Base-by-base conservation (phyloP, 2,329 filamentous ascomycete species). In the Pestalotiopsis sp. region DNA sequence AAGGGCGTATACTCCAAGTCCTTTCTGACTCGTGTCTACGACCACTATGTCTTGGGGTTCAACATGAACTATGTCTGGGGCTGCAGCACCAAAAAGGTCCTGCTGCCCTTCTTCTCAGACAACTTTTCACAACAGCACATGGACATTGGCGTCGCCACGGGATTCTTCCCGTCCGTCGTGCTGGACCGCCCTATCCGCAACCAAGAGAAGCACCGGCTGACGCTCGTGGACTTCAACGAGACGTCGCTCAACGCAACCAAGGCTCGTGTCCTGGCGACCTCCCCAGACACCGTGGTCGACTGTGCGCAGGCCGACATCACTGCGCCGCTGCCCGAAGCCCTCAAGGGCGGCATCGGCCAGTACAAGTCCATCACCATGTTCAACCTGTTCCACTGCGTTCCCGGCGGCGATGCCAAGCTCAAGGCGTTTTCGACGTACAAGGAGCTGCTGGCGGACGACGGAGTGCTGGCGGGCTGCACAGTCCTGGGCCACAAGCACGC, bases 301-400 rank as follows among this genome's bases (percentile, higher is more conserved):
- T 75, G 72, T 14, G 72, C 82, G 20, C 70, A 78, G 38, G 82
- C 80, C 4, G 80, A 85, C 69, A 76, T 80, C 38, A 78, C 76
- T 5, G 69, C 77, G 41, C 76, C 79, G 2, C 72, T 80, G 2
- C 79, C 79, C 0, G 64, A 70, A 27, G 70, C 68, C 3, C 68
- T 80, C 25, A 67, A 70, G 36, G 71, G 79, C 36, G 68, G 69
- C 25, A 71, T 71, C 52, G 72, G 69, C 2, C 72, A 71, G 60
- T 85, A 82, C 70, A 79, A 83, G 70, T 82, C 81, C 1, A 80
- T 86, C 64, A 80, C 80, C 14, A 76, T 83, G 73, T 82, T 82
- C 71, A 83, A 81, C 70, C 69, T 84, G 4, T 74, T 83, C 17
- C 82, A 84, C 71, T 84, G 82, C 71, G 70, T 84, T 11, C 81